Conservation (phyloP, 352 stramenopile genomes). For the Globisporangium mamillatum region DNA sequence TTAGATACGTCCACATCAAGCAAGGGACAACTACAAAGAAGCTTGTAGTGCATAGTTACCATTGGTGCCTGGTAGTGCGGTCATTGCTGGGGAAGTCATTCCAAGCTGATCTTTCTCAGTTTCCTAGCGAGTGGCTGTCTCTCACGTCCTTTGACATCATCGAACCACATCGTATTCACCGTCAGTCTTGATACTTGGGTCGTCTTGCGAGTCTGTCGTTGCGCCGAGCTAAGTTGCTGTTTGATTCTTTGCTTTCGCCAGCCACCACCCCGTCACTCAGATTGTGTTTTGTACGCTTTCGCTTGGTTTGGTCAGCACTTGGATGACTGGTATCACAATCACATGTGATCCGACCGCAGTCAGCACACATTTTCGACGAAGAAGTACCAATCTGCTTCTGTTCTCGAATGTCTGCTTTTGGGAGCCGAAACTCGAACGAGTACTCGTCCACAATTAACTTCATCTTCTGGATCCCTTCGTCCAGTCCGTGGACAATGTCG, state of each 20-base stretch:
- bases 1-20: no score
- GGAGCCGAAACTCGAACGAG: conserved; percentile 55
- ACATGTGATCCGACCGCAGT: conserved; percentile 51
- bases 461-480: conserved; percentile 51
- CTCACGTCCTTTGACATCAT: neutral
- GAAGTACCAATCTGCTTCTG: conserved; percentile 25
- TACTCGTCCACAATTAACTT: conserved; percentile 47
- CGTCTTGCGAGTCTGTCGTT: conserved; percentile 3
- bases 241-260: neutral
- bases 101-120: no score
- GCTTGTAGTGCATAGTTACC: neutral
- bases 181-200: conserved; percentile 1
- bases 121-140: neutral
- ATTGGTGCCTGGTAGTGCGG: neutral
- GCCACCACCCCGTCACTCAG: neutral
- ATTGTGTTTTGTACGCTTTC: neutral
- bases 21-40: no score
- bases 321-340: conserved; percentile 25
- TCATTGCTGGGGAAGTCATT: neutral
- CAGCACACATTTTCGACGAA: conserved; percentile 35
- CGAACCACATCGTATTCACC: neutral
- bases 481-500: conserved; percentile 40
- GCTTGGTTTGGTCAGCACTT: neutral
- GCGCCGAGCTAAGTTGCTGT: neutral
- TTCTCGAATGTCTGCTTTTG: conserved; percentile 59